Percentiles rank a stretch among this genome's conserved stretches.
These are phyloP conservation scores for Starmerella davenportii DNA, from an alignment of 805 yeast species.

Conservation along the genomic window DNA sequence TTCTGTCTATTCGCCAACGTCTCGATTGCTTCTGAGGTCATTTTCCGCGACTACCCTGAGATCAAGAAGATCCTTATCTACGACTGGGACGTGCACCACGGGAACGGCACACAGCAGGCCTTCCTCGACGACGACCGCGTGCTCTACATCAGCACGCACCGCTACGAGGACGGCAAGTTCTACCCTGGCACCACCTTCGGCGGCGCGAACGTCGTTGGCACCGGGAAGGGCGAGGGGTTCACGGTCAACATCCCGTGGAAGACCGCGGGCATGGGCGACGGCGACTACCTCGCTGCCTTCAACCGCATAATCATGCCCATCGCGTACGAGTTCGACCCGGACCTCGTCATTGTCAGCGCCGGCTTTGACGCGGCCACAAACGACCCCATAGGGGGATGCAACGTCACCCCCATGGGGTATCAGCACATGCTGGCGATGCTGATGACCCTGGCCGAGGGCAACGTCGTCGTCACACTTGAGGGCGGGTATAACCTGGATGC, in stretches of 20 bases:
- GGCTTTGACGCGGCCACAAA: slow-evolving; percentile 99
- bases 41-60: slow-evolving; percentile 70
- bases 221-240: slow-evolving; percentile 70
- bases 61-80: slow-evolving; percentile 66
- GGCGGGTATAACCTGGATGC: slow-evolving; percentile 94
- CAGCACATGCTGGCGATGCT: slow-evolving; percentile 91
- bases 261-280: slow-evolving; percentile 78
- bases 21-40: slow-evolving; percentile 85
- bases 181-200: slow-evolving; percentile 81
- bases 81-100: slow-evolving; percentile 99
- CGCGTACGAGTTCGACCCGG: slow-evolving; percentile 78
- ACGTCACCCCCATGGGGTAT: slow-evolving; percentile 86
- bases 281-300: slow-evolving; percentile 87
- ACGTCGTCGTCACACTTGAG: slow-evolving; percentile 73
- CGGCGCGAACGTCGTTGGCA: slow-evolving; percentile 73
- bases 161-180: slow-evolving; percentile 79
- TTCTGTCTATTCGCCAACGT: slow-evolving; percentile 91
- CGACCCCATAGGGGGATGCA: slow-evolving; percentile 91
- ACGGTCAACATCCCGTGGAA: slow-evolving; percentile 92
- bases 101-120: slow-evolving; percentile 93
- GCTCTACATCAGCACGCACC: slow-evolving; percentile 74
- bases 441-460: slow-evolving; percentile 75
- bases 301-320: slow-evolving; percentile 72
- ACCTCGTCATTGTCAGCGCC: slow-evolving; percentile 76
- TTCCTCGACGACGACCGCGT: slow-evolving; percentile 81